Base-by-base conservation (phyloP, 1,139 yeast genomes). In the Diutina ranongensis region DNA sequence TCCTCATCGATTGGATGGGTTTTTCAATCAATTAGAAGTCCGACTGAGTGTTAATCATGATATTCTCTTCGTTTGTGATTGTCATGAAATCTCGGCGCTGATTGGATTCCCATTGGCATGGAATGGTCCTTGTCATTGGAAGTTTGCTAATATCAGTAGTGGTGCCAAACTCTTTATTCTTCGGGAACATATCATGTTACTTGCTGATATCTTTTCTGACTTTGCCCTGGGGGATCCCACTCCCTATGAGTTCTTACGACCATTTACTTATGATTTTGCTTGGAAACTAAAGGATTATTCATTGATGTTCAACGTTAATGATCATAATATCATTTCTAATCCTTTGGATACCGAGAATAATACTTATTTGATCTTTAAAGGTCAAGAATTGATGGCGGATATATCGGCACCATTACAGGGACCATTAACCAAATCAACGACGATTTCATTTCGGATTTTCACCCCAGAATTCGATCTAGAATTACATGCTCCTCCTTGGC, bases 21-120 rank as follows among this genome's bases (percentile, higher is more conserved):
- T 67, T n/a, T 62, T 89, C 34, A 59, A 62, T 0, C 64, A 69
- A 16, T 79, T 85, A 0, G 95, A 84, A 54, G 59, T 88, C 3
- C 65, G 92, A 46, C 71, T 97, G 0, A 84, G 95, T 46, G 94
- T 92, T 1, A 92, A 89, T 54, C 97, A 92, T 59, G 95, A 87
- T 54, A 66, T 87, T 16, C 62, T 88, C 12, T 75, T 84, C 51
- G 65, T 72, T 13, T 86, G 94, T 0, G 75, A 76, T 36, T 63
- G 68, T 8, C 92, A 85, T 55, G 61, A 59, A 1, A 49, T 87
- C 3, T 62, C 67, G 20, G 79, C 83, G 1, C 74, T 74, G 34
- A 65, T 84, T 28, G 79, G 83, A 0, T 78, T 74, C 50, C 97
- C 97, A 0, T 62, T 85, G 35, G 63, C 73, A 48, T 89, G 97